A percentile compares a stretch with the other conserved stretches of the same genome.
These are phyloP conservation scores for Arctium minus DNA, from an alignment of 129 eudicot species.

Conservation along the genomic window DNA sequence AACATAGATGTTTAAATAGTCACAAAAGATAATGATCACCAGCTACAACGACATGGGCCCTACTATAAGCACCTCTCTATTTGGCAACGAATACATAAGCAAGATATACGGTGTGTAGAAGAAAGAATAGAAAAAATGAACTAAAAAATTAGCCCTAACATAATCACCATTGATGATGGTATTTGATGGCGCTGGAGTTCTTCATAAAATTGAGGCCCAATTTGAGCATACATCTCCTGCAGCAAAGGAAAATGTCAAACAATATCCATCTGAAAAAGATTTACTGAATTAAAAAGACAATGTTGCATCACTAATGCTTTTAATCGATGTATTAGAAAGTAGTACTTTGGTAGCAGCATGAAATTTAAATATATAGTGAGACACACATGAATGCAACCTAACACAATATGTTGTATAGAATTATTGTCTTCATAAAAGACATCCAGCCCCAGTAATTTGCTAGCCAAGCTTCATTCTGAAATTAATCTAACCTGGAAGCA, in stretches of 20 bases:
- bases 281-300: background rate
- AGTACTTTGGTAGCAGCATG: background rate
- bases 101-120: background rate
- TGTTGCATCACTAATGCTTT: background rate
- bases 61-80: background rate
- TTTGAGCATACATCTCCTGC: constrained; percentile 95
- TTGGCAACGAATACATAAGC: background rate
- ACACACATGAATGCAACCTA: constrained; percentile 2
- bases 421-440: background rate
- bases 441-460: background rate
- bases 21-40: background rate
- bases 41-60: background rate
- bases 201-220: constrained; percentile 94
- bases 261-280: background rate
- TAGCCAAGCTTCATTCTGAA: background rate
- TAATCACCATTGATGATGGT: constrained; percentile 68
- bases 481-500: background rate
- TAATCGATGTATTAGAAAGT: background rate
- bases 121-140: background rate
- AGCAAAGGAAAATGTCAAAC: constrained; percentile 9
- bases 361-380: background rate
- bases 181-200: constrained; percentile 88
- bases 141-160: constrained; percentile 3
- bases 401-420: background rate
- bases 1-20: background rate